Evolutionary conservation across 345 rosid genomes (phyloP).

Genomic region (Murraya koenigii): DNA sequence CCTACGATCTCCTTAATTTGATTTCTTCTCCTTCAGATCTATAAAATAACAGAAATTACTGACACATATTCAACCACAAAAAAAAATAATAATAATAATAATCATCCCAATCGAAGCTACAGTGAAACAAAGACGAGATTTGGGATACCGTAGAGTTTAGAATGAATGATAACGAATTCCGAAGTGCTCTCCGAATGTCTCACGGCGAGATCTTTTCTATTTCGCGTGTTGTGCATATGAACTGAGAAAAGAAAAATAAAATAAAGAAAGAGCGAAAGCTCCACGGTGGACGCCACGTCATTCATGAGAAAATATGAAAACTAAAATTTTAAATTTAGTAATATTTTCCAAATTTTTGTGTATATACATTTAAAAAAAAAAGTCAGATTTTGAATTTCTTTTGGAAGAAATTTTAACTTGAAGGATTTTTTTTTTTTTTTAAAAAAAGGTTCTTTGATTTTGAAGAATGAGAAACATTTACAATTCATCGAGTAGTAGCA

Average conservation of each 20-base stretch:
- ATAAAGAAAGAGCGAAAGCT: background rate
- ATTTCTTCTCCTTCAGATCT: slow-evolving; percentile 5
- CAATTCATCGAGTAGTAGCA: too few species aligned
- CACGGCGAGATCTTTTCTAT: background rate
- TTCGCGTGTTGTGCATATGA: too few species aligned
- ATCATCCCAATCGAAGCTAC: background rate
- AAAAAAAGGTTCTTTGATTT: too few species aligned
- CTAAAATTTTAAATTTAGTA: background rate
- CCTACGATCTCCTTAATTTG: background rate
- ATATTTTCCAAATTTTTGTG: too few species aligned
- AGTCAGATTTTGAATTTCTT: too few species aligned
- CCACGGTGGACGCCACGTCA: background rate
- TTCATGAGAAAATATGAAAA: background rate
- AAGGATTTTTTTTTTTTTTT: too few species aligned
- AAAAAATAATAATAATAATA: background rate
- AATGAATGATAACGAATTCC: background rate
- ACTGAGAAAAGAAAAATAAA: too few species aligned
- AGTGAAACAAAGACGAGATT: background rate
- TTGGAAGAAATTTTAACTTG: too few species aligned
- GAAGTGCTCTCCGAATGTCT: background rate
- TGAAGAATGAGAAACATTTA: too few species aligned
- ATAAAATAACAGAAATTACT: background rate
- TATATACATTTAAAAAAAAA: too few species aligned
- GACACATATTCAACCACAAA: background rate
- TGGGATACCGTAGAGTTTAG: too few species aligned